Conservation (phyloP, 1,284 basidiomycete genomes). For the Irpex sp. region DNA sequence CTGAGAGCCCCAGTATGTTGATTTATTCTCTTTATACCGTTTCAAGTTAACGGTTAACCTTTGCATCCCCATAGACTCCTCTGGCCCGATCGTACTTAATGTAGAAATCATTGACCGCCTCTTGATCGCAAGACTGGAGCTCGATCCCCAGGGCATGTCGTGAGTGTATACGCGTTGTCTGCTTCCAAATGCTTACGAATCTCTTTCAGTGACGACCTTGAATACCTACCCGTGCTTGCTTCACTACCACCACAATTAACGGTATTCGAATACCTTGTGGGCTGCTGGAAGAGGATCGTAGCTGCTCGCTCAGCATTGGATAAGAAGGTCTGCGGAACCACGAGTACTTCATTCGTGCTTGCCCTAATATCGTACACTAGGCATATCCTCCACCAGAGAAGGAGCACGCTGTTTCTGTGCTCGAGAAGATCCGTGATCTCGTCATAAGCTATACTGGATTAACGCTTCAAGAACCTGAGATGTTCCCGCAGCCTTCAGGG, state of each 20-base stretch:
- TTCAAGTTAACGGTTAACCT: background rate
- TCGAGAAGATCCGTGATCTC: conserved; percentile 74
- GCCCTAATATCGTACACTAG: conserved; percentile 28
- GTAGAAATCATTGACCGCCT: conserved; percentile 70
- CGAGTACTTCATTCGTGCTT: background rate
- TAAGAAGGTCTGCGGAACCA: conserved; percentile 47
- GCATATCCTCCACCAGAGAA: conserved; percentile 58
- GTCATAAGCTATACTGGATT: conserved; percentile 90
- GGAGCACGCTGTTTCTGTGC: conserved; percentile 51
- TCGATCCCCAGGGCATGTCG: conserved; percentile 74
- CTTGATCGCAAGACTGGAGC: conserved; percentile 82
- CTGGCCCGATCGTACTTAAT: conserved; percentile 33
- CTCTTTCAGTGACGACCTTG: conserved; percentile 66
- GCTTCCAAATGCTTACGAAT: conserved; percentile 2
- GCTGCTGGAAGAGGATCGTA: conserved; percentile 86
- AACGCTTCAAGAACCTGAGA: conserved; percentile 84
- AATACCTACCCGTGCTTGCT: conserved; percentile 72
- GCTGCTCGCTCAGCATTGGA: conserved; percentile 46
- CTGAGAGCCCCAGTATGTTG: conserved; percentile 57
- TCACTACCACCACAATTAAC: conserved; percentile 78
- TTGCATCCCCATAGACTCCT: background rate
- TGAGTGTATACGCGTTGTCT: conserved; percentile 32
- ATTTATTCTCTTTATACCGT: background rate
- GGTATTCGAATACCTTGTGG: conserved; percentile 86
- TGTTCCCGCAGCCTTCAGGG: conserved; percentile 87